These are phyloP conservation scores for Phytophthora tentaculata DNA, from an alignment of 352 stramenopile genomes.

Conservation along the genomic window DNA sequence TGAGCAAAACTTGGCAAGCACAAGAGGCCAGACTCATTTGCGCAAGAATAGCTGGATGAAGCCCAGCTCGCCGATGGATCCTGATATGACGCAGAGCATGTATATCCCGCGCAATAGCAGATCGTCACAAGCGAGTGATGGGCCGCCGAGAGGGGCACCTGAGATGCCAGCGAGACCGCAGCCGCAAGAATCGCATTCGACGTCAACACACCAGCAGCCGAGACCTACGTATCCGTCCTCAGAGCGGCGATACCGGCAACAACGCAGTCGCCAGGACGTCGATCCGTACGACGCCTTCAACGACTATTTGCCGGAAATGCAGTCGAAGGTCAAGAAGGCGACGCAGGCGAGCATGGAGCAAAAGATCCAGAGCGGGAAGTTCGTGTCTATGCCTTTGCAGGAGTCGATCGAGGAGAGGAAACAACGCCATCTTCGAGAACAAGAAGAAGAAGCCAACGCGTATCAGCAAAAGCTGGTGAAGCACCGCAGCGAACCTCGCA, in stretches of 20 bases:
- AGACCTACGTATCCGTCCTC: constrained; percentile 11
- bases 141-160: constrained; percentile 7
- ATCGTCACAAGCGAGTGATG: constrained; percentile 6
- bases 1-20: constrained; percentile 30
- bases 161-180: constrained; percentile 6
- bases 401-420: constrained; percentile 30
- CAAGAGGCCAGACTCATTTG: constrained; percentile 33
- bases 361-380: constrained; percentile 44
- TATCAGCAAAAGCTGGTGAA: constrained; percentile 38
- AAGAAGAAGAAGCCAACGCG: constrained; percentile 18
- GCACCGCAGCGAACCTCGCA: constrained; percentile 37
- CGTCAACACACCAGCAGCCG: constrained; percentile 8
- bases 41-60: constrained; percentile 66
- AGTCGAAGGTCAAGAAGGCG: constrained; percentile 53
- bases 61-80: constrained; percentile 38
- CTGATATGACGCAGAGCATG: constrained; percentile 45
- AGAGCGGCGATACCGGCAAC: constrained; percentile 13
- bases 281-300: constrained; percentile 79
- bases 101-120: constrained; percentile 16
- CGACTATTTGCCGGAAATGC: constrained; percentile 65
- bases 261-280: constrained; percentile 23
- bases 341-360: constrained; percentile 46
- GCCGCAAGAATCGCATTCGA: background rate
- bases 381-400: constrained; percentile 37
- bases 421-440: constrained; percentile 16